Evolutionary conservation across 306 rosid species (phyloP).

Genomic region (Astragalus membranaceus): DNA sequence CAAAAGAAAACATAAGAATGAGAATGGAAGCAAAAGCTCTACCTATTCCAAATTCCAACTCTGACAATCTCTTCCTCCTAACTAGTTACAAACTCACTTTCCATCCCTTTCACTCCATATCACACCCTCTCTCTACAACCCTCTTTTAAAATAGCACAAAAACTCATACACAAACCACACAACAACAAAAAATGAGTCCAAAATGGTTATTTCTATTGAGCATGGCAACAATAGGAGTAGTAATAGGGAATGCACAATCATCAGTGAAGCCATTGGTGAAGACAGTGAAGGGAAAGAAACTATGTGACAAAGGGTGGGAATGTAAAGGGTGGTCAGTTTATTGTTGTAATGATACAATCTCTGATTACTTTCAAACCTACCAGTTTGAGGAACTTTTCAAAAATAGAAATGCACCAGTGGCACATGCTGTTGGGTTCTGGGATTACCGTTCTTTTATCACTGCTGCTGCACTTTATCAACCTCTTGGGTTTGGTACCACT

Average conservation of each 20-base stretch:
- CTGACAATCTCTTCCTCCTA: constrained; percentile 44
- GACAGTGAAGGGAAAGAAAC: constrained; percentile 62
- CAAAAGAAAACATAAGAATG: constrained; percentile 37
- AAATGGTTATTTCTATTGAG: constrained; percentile 38
- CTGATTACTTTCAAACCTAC: constrained; percentile 59
- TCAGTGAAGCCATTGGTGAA: constrained; percentile 48
- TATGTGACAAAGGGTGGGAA: constrained; percentile 89
- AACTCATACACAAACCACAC: background rate
- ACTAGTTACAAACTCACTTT: constrained; percentile 56
- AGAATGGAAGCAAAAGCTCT: constrained; percentile 50
- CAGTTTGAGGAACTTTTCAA: constrained; percentile 86
- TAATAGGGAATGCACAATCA: constrained; percentile 28
- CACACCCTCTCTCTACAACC: constrained; percentile 1
- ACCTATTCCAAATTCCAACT: constrained; percentile 29
- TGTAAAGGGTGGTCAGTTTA: constrained; percentile 62
- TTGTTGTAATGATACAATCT: constrained; percentile 81
- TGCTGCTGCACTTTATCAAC: constrained; percentile 69
- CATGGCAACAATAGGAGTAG: constrained; percentile 7
- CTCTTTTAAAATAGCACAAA: constrained; percentile 9
- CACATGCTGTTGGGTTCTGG: constrained; percentile 94
- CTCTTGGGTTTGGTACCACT: constrained; percentile 84
- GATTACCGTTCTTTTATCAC: constrained; percentile 69
- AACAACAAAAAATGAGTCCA: constrained; percentile 20
- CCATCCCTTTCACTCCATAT: constrained; percentile 49
- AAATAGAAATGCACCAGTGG: constrained; percentile 69